Base-by-base conservation (phyloP, 208 protist genomes). In the Leishmania mexicana region DNA sequence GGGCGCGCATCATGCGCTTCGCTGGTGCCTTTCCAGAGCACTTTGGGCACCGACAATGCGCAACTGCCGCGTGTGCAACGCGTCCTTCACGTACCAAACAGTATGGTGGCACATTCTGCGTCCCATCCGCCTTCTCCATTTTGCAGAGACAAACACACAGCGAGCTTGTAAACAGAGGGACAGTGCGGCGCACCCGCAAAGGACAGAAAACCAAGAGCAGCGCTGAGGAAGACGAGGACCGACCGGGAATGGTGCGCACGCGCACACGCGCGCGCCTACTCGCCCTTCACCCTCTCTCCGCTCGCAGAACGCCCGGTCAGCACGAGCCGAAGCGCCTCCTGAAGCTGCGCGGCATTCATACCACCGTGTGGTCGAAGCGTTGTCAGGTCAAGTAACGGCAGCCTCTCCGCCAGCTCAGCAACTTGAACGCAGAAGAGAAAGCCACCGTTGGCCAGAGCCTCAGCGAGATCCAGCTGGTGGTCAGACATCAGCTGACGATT, bases 401-500 rank as follows among this genome's bases (percentile, higher is more conserved):
- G 77, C 78, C 79, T 53, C 58, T 70, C 76, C 51, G 74, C 40
- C 54, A 97, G 58, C 42, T 94, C 79, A 35, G 75, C 76, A 40
- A 91, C 86, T 28, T 88, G 79, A 64, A 94, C 51, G 64, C 89
- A 96, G 83, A 91, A 96, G 62, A 97, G 85, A 80, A 94, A 96
- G 21, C 81, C 42, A 17, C 75, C 79, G 10, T 49, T 76, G 13
- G 80, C 85, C 57, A 97, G 85, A 24, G 83, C 84, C 75, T 91
- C 86, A 1, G 95, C 95, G 49, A 97, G 89, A 81, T 96, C 92
- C 7, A 95, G 79, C 81, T 98, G 96, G 78, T 98, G 96, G 83
- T 98, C 93, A 11, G 88, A 92, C 96, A 97, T 97, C 40, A 98
- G 91, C 40, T 76, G 45, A 21, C 92, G 90, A 75, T 98, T 98